Evolutionary conservation across 2,329 filamentous ascomycete genomes (phyloP), one percentile per base, ranked within the genome.

Genomic region (Dothidotthia symphoricarpi): DNA sequence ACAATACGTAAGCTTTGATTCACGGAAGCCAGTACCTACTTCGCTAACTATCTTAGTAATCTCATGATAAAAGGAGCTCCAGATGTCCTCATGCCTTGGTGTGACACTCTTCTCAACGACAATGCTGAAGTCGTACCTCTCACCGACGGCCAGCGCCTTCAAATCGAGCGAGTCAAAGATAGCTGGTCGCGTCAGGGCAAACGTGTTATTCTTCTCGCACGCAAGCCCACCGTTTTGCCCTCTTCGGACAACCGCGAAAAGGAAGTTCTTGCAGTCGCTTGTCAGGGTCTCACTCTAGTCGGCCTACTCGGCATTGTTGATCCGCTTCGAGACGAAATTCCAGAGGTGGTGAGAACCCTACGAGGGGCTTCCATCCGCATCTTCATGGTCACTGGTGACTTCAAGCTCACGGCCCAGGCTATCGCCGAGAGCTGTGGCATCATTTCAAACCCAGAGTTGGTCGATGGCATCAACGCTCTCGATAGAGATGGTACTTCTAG

Each of bases 381-480:
- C 19, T 83, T 86, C 63, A 90, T 90, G 85, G 85, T 89, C 0
- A 90, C 86, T 1, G 85, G 86, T 8, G 86, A 90, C 56, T 88
- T 86, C 59, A 82, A 82, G 16, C 74, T 88, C 12, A 90, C 86
- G 0, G 85, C 86, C 0, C 74, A 81, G 45, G 82, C 85, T 1
- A 88, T 90, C 45, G 84, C 85, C 0, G 72, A 76, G 3, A 79
- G 88, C 37, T 86, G 83, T 43, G 82, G 85, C 7, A 88, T 88
- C 55, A 75, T 89, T 35, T 83, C 74, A 1, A 74, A 72, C 28
- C 68, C 69, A 0, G 59, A 67, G 2, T 38, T 55, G 59, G 66
- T 85, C 3, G 76, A 85, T 44, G 69, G 75, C 26, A 67, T 78
- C 6, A 70, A 71, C 0, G 73, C 77, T 1, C 74, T 86, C 0